These are phyloP conservation scores for Blastobotrys capitulatus DNA, from an alignment of 1,139 yeast genomes.

Conservation along the genomic window DNA sequence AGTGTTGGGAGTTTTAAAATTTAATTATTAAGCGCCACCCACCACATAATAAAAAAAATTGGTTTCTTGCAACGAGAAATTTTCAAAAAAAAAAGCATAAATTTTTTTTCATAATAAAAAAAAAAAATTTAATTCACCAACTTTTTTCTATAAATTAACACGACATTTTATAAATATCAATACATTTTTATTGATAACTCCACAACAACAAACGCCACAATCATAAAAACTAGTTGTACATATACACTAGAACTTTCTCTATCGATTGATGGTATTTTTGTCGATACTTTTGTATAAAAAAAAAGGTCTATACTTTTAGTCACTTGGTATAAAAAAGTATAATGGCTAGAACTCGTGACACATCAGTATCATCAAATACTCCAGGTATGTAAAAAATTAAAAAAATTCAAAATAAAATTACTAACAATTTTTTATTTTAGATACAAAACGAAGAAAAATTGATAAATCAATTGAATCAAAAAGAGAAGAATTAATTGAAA, in stretches of 20 bases:
- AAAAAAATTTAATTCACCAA: neutral
- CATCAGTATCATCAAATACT: neutral
- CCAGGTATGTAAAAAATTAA: neutral
- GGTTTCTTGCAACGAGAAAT: no score
- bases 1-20: no score
- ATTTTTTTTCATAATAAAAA: no score
- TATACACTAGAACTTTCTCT: neutral
- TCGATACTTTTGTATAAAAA: no score
- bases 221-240: neutral
- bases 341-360: neutral
- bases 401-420: neutral
- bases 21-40: no score
- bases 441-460: constrained; percentile 15
- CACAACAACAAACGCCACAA: neutral
- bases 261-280: constrained; percentile 5
- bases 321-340: neutral
- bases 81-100: no score
- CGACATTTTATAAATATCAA: neutral
- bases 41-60: no score
- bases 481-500: constrained; percentile 10
- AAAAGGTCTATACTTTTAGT: neutral
- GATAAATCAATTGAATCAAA: neutral
- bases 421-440: constrained; percentile 6
- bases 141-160: neutral
- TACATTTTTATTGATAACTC: constrained; percentile 1